These are phyloP conservation scores for Geotrichum reessii DNA, from an alignment of 1,139 yeast species.

Conservation along the genomic window DNA sequence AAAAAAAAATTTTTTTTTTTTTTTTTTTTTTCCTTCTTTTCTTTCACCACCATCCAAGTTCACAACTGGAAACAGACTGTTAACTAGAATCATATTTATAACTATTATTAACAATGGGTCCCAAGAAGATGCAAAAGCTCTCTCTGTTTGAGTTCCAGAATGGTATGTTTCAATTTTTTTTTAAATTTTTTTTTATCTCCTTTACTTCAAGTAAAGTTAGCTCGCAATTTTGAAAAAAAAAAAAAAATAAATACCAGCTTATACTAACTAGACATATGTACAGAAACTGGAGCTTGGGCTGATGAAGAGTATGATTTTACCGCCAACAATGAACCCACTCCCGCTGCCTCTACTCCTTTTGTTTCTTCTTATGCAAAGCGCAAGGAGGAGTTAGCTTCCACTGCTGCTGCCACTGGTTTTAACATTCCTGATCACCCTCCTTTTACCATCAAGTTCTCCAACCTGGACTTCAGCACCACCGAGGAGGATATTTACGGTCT, in stretches of 20 bases:
- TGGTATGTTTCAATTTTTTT: constrained; percentile 4
- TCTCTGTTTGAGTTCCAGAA: constrained; percentile 16
- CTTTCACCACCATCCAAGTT: background rate
- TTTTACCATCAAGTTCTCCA: constrained; percentile 78
- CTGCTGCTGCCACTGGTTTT: constrained; percentile 42
- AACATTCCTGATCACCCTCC: constrained; percentile 94
- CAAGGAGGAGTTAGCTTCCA: constrained; percentile 1
- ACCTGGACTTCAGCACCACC: constrained; percentile 75
- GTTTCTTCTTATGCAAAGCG: background rate
- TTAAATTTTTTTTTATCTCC: no score
- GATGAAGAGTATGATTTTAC: constrained; percentile 19
- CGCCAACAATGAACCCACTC: constrained; percentile 6
- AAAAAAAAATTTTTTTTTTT: background rate
- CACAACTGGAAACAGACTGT: background rate
- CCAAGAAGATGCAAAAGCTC: constrained; percentile 15
- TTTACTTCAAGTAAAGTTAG: no score
- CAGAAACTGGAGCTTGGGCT: constrained; percentile 41
- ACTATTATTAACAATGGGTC: constrained; percentile 6
- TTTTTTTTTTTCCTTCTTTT: background rate
- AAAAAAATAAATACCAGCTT: no score
- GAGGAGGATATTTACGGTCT: constrained; percentile 64
- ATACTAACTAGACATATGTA: background rate
- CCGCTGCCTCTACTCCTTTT: constrained; percentile 13
- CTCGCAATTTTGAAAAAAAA: no score
- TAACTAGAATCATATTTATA: background rate